These are phyloP conservation scores for Apiotrichum siamense DNA, from an alignment of 1,284 basidiomycete species.

Conservation along the genomic window DNA sequence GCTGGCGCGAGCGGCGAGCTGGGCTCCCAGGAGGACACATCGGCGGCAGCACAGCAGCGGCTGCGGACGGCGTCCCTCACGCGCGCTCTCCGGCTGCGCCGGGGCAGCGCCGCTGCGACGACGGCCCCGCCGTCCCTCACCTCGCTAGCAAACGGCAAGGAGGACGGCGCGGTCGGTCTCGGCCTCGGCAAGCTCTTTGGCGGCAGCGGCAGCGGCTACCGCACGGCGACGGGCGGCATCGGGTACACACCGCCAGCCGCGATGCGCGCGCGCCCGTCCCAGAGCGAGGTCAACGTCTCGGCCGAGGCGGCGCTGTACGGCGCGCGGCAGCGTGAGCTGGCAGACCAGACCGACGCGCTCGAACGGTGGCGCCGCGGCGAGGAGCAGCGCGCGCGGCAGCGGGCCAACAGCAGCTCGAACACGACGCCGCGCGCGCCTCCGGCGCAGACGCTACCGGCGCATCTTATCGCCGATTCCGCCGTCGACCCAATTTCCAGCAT, in stretches of 20 bases:
- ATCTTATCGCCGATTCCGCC: background rate
- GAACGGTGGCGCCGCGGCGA: constrained; percentile 25
- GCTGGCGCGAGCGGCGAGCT: background rate
- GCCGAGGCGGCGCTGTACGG: constrained; percentile 22
- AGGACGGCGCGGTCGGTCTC: constrained; percentile 10
- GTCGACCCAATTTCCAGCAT: background rate
- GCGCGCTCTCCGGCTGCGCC: constrained; percentile 13
- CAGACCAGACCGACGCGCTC: constrained; percentile 27
- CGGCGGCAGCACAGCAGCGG: background rate
- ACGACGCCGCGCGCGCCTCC: background rate
- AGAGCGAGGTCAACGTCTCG: constrained; percentile 17
- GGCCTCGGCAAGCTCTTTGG: constrained; percentile 6
- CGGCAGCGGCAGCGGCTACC: constrained; percentile 1
- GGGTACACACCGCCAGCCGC: constrained; percentile 17
- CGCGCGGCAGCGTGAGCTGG: constrained; percentile 22
- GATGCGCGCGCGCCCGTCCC: background rate
- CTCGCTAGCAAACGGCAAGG: background rate
- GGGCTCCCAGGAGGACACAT: no score
- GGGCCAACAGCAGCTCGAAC: background rate
- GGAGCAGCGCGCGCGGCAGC: constrained; percentile 4
- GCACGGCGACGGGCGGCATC: constrained; percentile 14
- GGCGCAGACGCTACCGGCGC: background rate
- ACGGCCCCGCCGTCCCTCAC: background rate
- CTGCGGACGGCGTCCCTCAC: constrained; percentile 4
- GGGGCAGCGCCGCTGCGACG: constrained; percentile 1